Conservation (phyloP, 768 basidiomycete genomes). For the Solioccasus polychromus region DNA sequence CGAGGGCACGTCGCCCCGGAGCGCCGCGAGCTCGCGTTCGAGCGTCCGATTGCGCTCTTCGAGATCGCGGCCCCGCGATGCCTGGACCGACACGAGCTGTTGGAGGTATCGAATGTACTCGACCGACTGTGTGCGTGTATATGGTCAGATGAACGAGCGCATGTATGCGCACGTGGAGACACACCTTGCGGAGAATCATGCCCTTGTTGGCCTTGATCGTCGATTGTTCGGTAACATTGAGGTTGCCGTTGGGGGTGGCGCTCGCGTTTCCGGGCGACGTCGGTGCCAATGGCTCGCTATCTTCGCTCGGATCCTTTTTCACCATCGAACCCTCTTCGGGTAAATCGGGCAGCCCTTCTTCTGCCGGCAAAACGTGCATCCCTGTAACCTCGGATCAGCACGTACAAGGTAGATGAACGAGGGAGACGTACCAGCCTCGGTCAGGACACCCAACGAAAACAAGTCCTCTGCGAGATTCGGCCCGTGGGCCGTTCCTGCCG, state of each 20-base stretch:
- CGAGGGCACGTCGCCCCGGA: constrained; percentile 17
- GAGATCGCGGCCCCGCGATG: constrained; percentile 72
- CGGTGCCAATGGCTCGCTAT: constrained; percentile 22
- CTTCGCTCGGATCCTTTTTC: constrained; percentile 31
- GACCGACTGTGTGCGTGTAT: constrained; percentile 36
- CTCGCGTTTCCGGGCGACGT: constrained; percentile 22
- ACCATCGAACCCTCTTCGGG: constrained; percentile 26
- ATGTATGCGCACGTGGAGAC: not conserved
- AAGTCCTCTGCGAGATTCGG: constrained; percentile 17
- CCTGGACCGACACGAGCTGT: constrained; percentile 79
- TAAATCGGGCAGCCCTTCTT: constrained; percentile 28
- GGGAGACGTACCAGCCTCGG: constrained; percentile 20
- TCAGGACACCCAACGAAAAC: constrained; percentile 18
- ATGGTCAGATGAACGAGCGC: too few relatives aligned
- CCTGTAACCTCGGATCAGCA: too few relatives aligned
- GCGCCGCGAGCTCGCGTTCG: constrained; percentile 28
- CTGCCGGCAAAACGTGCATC: constrained; percentile 24
- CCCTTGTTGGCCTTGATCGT: constrained; percentile 92
- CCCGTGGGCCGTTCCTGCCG: constrained; percentile 8
- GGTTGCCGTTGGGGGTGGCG: constrained; percentile 9
- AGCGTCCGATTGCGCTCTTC: constrained; percentile 61
- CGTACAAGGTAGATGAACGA: too few relatives aligned
- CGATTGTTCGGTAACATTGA: constrained; percentile 28
- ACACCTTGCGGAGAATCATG: constrained; percentile 82
- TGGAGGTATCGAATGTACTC: constrained; percentile 73